Evolutionary conservation across 192 early-diverging fungal species (phyloP).

Genomic region (Linnemannia schmuckeri): DNA sequence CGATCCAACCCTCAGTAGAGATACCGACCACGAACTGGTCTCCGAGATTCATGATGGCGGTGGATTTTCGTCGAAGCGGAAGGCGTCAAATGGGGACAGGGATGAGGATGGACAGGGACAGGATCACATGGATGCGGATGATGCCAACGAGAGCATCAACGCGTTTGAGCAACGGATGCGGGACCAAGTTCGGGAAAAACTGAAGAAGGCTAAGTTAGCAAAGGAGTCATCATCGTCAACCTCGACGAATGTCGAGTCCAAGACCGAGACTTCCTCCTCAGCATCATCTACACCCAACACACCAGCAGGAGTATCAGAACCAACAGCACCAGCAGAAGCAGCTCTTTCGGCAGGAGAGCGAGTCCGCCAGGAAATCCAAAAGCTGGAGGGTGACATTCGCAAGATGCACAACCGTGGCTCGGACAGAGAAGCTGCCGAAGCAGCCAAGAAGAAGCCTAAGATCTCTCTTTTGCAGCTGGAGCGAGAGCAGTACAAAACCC

Average conservation of each 20-base stretch:
- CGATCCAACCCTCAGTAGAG: conserved; percentile 54
- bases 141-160: conserved; percentile 40
- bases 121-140: conserved; percentile 26
- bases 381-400: conserved; percentile 76
- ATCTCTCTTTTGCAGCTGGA: conserved; percentile 62
- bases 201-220: conserved; percentile 41
- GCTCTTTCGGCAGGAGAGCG: conserved; percentile 31
- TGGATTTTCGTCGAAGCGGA: conserved; percentile 9
- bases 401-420: conserved; percentile 61
- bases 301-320: conserved; percentile 1
- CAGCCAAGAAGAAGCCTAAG: conserved; percentile 53
- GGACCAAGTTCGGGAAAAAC: conserved; percentile 49
- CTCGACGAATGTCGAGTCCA: conserved; percentile 18
- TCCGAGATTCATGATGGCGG: neutral
- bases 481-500: conserved; percentile 61
- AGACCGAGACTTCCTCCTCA: neutral
- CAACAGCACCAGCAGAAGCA: neutral
- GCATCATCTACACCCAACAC: neutral
- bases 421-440: conserved; percentile 39
- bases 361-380: conserved; percentile 70
- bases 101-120: neutral
- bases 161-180: conserved; percentile 62
- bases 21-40: conserved; percentile 19
- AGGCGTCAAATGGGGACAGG: neutral
- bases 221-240: conserved; percentile 23